phyloP scores from a whole-genome alignment of 2,329 filamentous ascomycete genomes.

The Blumeria graminis region DNA sequence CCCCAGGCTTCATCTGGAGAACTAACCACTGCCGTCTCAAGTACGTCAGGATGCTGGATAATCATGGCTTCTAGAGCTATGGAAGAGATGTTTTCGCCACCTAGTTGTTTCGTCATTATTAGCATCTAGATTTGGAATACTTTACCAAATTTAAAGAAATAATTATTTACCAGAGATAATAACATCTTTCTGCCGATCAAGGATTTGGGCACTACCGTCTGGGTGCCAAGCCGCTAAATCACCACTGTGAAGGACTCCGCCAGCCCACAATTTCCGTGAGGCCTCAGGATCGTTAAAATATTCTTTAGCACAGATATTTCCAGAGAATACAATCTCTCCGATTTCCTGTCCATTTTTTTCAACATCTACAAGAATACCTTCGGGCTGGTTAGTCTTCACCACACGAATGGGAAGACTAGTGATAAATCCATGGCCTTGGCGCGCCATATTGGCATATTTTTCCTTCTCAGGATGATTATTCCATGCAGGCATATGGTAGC shows the following conservation, averaged over 20 bases:
- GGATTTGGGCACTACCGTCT: conserved; percentile 74
- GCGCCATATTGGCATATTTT: conserved; percentile 72
- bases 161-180: conserved; percentile 59
- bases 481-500: conserved; percentile 73
- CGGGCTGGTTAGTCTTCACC: conserved; percentile 52
- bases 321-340: conserved; percentile 64
- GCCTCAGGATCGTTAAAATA: conserved; percentile 83
- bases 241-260: conserved; percentile 69
- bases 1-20: conserved; percentile 82
- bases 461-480: conserved; percentile 47
- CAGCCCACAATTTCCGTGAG: conserved; percentile 65
- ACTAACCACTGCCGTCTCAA: conserved; percentile 79
- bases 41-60: conserved; percentile 62
- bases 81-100: conserved; percentile 90
- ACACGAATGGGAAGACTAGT: conserved; percentile 60
- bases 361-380: conserved; percentile 42
- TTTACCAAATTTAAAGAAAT: not conserved
- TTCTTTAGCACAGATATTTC: conserved; percentile 77
- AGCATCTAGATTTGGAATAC: not conserved
- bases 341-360: conserved; percentile 48
- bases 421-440: conserved; percentile 81
- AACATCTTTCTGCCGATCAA: conserved; percentile 89
- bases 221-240: conserved; percentile 85
- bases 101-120: conserved; percentile 19
- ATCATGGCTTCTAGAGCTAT: conserved; percentile 82